phyloP scores from a whole-genome alignment of 192 early-diverging fungal species.

The Dissophora ornata region DNA sequence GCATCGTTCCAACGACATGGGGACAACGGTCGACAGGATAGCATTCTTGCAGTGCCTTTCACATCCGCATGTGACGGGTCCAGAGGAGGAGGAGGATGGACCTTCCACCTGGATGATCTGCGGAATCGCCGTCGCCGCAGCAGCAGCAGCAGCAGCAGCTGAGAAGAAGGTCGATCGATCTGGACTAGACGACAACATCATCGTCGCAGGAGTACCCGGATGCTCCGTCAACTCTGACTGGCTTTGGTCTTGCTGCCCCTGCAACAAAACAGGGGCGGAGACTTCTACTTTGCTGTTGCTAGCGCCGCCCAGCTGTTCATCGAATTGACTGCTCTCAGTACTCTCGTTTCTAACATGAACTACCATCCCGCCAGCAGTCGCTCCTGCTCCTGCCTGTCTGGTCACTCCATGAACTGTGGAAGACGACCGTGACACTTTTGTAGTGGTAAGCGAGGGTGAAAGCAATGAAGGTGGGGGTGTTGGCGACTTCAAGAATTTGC shows the following conservation, averaged over 20 bases:
- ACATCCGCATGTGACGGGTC: conserved; percentile 14
- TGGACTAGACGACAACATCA: too few species aligned
- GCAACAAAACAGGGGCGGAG: too few species aligned
- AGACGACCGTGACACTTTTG: conserved; percentile 25
- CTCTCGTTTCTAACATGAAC: not conserved
- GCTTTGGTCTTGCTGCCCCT: too few species aligned
- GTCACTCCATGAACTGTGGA: conserved; percentile 16
- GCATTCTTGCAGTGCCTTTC: conserved; percentile 23
- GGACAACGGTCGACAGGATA: conserved; percentile 27
- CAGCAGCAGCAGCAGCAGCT: too few species aligned
- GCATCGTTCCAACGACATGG: conserved; percentile 13
- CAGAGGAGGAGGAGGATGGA: too few species aligned
- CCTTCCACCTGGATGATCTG: too few species aligned
- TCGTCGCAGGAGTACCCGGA: too few species aligned
- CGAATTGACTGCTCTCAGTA: not conserved
- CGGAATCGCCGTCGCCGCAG: too few species aligned
- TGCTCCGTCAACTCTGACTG: too few species aligned
- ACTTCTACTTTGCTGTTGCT: not conserved
- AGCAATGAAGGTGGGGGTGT: conserved; percentile 28
- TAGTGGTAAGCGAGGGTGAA: conserved; percentile 24
- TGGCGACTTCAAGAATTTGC: conserved; percentile 12
- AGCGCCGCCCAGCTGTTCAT: not conserved
- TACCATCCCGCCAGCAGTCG: not conserved
- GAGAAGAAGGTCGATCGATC: too few species aligned
- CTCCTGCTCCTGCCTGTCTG: not conserved